Base-by-base conservation (phyloP, 2,329 filamentous ascomycete species). In the Dactylellina parvicollis region DNA sequence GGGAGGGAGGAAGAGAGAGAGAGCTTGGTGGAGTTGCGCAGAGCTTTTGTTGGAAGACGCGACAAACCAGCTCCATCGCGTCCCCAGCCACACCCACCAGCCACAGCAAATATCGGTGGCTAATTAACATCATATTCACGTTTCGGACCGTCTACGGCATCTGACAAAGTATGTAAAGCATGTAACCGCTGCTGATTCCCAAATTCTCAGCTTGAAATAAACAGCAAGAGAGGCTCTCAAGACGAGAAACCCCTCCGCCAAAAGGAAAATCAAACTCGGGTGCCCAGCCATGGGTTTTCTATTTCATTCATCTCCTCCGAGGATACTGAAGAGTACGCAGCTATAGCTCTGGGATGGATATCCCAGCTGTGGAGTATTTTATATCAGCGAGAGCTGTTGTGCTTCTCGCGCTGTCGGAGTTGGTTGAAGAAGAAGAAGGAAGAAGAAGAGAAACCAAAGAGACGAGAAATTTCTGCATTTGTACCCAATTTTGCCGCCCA, bases 131-230 rank as follows among this genome's bases (percentile, higher is more conserved):
- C n/a, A n/a, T n/a, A n/a, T n/a, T n/a, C n/a, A n/a, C n/a, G n/a
- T n/a, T n/a, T n/a, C n/a, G n/a, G n/a, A n/a, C n/a, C n/a, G n/a
- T n/a, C n/a, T n/a, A n/a, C n/a, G 26, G 18, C 16, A 50, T 10
- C 1, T 52, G 14, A 52, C 52, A 22, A 42, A 40, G 9, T n/a
- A 34, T 36, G 46, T 30, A 42, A 20, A 32, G 18, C 14, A 74
- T 74, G 70, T 74, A 74, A 74, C 70, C 70, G 42, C 70, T 67
- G 70, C 70, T 74, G 70, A 74, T 74, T 74, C 70, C 70, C 70
- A 67, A 74, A 66, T 74, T 74, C 47, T 74, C 70, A 74, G 60
- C 32, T 47, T 66, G 44, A 74, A 66, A 50, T 61, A 38, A 52
- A 34, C n/a, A 56, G 59, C 59, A 60, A 42, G 49, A 56, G 40